Evolutionary conservation across 192 early-diverging fungal species (phyloP).

Genomic region (Mortierella antarctica): DNA sequence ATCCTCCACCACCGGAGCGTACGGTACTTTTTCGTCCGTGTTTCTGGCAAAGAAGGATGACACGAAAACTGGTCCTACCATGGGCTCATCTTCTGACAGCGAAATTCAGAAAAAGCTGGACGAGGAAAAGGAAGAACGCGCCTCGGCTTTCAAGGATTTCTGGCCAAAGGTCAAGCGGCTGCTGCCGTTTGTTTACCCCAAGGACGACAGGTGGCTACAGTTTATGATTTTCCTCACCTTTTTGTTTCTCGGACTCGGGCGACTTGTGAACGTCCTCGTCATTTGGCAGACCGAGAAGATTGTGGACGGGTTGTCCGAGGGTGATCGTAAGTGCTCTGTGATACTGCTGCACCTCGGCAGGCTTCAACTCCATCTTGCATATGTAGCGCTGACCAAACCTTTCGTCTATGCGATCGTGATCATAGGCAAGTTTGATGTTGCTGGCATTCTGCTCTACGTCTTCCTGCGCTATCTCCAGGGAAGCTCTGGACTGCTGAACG

Average conservation of each 20-base stretch:
- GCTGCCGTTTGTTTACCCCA: slow-evolving; percentile 89
- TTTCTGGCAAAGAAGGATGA: neutral
- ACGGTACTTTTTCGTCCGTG: slow-evolving; percentile 32
- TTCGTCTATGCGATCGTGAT: neutral
- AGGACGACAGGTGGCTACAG: slow-evolving; percentile 67
- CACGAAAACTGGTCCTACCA: neutral
- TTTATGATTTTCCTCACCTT: slow-evolving; percentile 77
- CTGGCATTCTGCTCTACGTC: slow-evolving; percentile 69
- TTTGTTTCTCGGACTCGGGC: slow-evolving; percentile 68
- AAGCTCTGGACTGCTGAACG: slow-evolving; percentile 78
- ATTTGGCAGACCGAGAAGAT: slow-evolving; percentile 87
- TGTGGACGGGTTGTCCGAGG: slow-evolving; percentile 71
- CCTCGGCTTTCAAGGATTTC: slow-evolving; percentile 57
- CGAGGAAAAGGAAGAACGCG: slow-evolving; percentile 29
- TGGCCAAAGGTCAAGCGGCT: slow-evolving; percentile 70
- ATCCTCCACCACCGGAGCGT: slow-evolving; percentile 22
- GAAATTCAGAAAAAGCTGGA: slow-evolving; percentile 27
- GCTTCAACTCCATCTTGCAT: neutral
- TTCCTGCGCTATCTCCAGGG: slow-evolving; percentile 81
- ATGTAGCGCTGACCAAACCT: too few species aligned
- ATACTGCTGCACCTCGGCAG: too few species aligned
- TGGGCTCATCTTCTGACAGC: slow-evolving; percentile 27
- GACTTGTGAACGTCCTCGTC: slow-evolving; percentile 85
- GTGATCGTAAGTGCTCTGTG: slow-evolving; percentile 16
- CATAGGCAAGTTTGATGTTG: slow-evolving; percentile 60